phyloP scores from a whole-genome alignment of 129 eudicot species.

The Chrysanthemum seticuspe region DNA sequence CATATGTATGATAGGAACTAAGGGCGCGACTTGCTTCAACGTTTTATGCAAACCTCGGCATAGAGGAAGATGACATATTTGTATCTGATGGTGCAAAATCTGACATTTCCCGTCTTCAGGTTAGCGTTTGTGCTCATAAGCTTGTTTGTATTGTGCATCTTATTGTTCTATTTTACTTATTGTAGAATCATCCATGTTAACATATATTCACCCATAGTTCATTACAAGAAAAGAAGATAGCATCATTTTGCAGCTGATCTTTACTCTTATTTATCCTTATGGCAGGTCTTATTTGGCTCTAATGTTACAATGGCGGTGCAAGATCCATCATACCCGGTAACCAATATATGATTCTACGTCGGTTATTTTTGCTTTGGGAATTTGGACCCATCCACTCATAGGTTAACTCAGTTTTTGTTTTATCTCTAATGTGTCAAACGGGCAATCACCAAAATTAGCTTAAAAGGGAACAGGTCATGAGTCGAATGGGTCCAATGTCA shows the following conservation, averaged over 20 bases:
- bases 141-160: conserved; percentile 8
- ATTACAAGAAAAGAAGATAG: neutral
- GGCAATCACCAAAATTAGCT: neutral
- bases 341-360: conserved; percentile 15
- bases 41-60: conserved; percentile 67
- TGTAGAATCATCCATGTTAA: neutral
- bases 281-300: conserved; percentile 89
- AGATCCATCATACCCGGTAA: conserved; percentile 95
- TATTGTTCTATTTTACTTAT: neutral
- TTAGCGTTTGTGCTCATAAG: conserved; percentile 18
- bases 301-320: conserved; percentile 90
- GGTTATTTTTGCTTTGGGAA: neutral
- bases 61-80: conserved; percentile 87
- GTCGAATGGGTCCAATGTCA: neutral
- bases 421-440: neutral
- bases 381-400: neutral
- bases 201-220: neutral
- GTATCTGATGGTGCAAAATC: conserved; percentile 97
- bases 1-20: conserved; percentile 44
- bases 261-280: conserved; percentile 13
- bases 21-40: conserved; percentile 84
- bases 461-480: neutral
- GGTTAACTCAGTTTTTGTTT: neutral
- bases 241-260: neutral
- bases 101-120: conserved; percentile 97